phyloP scores from a whole-genome alignment of 768 basidiomycete genomes.

The Suillus spraguei region DNA sequence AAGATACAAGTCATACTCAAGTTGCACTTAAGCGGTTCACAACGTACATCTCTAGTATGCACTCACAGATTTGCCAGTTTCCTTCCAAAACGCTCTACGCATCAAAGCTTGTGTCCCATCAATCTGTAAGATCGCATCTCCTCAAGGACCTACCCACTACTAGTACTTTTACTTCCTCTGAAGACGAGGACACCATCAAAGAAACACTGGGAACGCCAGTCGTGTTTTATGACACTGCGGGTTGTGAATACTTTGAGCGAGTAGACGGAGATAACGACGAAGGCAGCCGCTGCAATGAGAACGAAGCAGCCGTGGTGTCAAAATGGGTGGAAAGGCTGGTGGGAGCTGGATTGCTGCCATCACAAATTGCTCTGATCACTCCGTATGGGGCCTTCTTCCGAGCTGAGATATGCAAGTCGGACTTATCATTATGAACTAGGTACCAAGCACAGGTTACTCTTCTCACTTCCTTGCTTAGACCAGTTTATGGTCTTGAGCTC shows the following conservation, averaged over 20 bases:
- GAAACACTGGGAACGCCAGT: slow-evolving; percentile 79
- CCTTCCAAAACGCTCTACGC: slow-evolving; percentile 84
- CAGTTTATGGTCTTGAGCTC: slow-evolving; percentile 63
- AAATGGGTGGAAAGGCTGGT: slow-evolving; percentile 84
- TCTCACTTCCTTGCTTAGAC: slow-evolving; percentile 74
- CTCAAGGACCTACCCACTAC: slow-evolving; percentile 70
- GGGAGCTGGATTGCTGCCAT: slow-evolving; percentile 58
- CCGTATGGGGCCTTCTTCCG: slow-evolving; percentile 54
- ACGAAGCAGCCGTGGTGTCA: slow-evolving; percentile 86
- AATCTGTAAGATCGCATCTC: slow-evolving; percentile 70
- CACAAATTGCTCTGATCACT: slow-evolving; percentile 86
- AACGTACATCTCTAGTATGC: slow-evolving; percentile 64
- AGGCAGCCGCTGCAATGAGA: slow-evolving; percentile 92
- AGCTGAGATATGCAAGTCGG: background rate
- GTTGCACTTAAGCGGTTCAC: background rate
- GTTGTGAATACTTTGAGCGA: slow-evolving; percentile 92
- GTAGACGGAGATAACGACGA: slow-evolving; percentile 80
- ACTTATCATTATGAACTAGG: slow-evolving; percentile 35
- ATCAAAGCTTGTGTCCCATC: slow-evolving; percentile 67
- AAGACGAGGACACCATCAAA: slow-evolving; percentile 64
- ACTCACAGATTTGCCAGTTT: slow-evolving; percentile 80
- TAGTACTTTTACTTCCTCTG: slow-evolving; percentile 32
- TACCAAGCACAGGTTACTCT: slow-evolving; percentile 95
- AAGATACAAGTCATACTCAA: slow-evolving; percentile 15
- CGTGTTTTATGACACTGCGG: slow-evolving; percentile 93